Percentiles rank a stretch among this genome's conserved stretches.
Conservation (phyloP, 345 rosid genomes). For the Reutealis trisperma region DNA sequence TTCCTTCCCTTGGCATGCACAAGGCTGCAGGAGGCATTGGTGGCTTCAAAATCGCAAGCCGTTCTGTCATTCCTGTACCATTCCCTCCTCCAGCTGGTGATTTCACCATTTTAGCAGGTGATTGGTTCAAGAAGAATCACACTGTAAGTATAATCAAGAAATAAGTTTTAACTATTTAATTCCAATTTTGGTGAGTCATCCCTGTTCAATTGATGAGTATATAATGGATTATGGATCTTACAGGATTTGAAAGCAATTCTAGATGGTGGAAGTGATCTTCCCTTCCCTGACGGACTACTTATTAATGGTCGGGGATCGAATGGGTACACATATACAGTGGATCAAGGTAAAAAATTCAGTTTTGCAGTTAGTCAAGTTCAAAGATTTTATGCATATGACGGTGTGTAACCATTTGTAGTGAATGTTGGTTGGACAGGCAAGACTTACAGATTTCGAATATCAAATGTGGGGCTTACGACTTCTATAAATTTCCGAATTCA, state of each 20-base stretch:
- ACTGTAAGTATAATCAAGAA: constrained; percentile 37
- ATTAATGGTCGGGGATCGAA: constrained; percentile 64
- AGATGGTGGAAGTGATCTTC: constrained; percentile 55
- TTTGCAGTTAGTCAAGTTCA: not conserved
- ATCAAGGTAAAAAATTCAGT: constrained; percentile 47
- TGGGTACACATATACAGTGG: constrained; percentile 53
- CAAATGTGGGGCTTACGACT: constrained; percentile 33
- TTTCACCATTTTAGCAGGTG: constrained; percentile 71
- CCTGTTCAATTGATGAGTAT: not conserved
- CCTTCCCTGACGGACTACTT: constrained; percentile 64
- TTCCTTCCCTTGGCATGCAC: constrained; percentile 80
- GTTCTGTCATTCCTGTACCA: constrained; percentile 77
- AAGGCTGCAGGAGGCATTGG: constrained; percentile 88
- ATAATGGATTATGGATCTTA: not conserved
- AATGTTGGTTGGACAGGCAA: constrained; percentile 24
- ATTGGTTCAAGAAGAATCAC: constrained; percentile 73
- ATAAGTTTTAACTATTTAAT: not conserved
- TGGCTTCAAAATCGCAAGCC: constrained; percentile 64
- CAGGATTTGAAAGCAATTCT: constrained; percentile 62
- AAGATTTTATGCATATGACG: not conserved
- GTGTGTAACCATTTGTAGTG: not conserved
- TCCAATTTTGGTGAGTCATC: not conserved
- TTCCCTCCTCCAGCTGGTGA: constrained; percentile 68
- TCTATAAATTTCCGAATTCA: constrained; percentile 35
- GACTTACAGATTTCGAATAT: constrained; percentile 37